A percentile compares a stretch with the other conserved stretches of the same genome.
phyloP scores from a whole-genome alignment of 2,329 filamentous ascomycete genomes.

The Penicillium sp. region DNA sequence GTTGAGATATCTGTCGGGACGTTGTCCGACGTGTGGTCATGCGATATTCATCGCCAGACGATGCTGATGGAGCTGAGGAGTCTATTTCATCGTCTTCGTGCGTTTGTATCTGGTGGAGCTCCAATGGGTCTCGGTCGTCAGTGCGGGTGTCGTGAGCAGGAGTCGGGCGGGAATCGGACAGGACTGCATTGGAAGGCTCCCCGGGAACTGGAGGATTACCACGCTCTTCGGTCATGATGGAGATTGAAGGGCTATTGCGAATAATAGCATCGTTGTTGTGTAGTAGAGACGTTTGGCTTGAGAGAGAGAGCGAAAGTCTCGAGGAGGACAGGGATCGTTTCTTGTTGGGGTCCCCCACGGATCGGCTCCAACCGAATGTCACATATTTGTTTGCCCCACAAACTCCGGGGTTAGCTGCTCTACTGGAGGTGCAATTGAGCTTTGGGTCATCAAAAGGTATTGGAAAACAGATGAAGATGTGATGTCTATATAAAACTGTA shows the following conservation, averaged over 20 bases:
- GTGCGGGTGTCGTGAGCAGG: constrained; percentile 1
- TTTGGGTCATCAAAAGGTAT: no score
- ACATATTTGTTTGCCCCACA: not conserved
- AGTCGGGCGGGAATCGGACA: constrained; percentile 13
- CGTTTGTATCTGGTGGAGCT: constrained; percentile 34
- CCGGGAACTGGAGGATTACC: not conserved
- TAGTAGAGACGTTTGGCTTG: no score
- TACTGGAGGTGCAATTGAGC: not conserved
- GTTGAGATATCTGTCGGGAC: constrained; percentile 20
- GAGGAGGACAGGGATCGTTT: not conserved
- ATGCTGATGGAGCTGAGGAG: constrained; percentile 31
- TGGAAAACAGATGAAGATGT: not conserved
- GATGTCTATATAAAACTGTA: not conserved
- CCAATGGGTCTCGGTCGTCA: constrained; percentile 25
- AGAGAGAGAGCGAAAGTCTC: not conserved
- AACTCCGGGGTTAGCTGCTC: not conserved
- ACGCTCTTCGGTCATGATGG: constrained; percentile 12
- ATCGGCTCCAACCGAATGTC: constrained; percentile 16
- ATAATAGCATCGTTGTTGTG: not conserved
- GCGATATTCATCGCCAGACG: constrained; percentile 35
- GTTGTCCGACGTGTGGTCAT: constrained; percentile 25
- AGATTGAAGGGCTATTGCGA: no score
- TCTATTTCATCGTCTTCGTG: constrained; percentile 26
- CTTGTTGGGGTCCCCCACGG: constrained; percentile 10
- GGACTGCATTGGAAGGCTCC: constrained; percentile 5